Conservation (phyloP, 2,329 filamentous ascomycete species). For the Grosmannia huntii region DNA sequence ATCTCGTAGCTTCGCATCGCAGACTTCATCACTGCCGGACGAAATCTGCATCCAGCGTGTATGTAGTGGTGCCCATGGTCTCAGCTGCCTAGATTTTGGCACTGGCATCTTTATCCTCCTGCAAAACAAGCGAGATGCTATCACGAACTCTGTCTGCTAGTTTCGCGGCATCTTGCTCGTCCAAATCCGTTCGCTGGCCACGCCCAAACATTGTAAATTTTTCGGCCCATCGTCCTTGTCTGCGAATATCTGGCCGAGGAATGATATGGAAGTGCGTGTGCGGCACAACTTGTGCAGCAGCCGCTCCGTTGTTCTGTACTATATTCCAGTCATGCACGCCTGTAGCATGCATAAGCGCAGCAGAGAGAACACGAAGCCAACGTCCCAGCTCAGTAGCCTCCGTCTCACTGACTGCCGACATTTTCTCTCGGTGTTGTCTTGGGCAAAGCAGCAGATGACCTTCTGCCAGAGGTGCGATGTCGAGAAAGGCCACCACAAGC, state of each 20-base stretch:
- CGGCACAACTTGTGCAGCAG: constrained; percentile 82
- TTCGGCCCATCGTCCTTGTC: constrained; percentile 38
- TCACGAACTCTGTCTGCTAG: constrained; percentile 31
- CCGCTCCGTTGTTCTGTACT: constrained; percentile 86
- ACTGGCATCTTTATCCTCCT: neutral
- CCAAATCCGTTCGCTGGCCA: constrained; percentile 58
- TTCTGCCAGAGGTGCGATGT: constrained; percentile 75
- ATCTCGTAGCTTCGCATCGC: neutral
- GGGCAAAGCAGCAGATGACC: constrained; percentile 79
- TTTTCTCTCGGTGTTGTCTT: constrained; percentile 62
- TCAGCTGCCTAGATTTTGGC: neutral
- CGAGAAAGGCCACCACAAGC: constrained; percentile 73
- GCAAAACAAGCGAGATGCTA: constrained; percentile 6
- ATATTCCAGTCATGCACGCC: constrained; percentile 84
- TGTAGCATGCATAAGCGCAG: constrained; percentile 55
- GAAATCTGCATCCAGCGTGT: neutral
- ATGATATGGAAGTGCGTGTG: constrained; percentile 96
- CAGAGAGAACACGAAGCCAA: constrained; percentile 59
- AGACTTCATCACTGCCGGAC: no score
- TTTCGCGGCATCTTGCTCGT: constrained; percentile 56
- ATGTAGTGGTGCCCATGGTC: neutral
- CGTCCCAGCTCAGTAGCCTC: constrained; percentile 56
- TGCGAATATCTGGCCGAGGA: constrained; percentile 58
- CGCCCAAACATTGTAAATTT: constrained; percentile 77
- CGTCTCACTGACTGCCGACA: constrained; percentile 52